phyloP scores from a whole-genome alignment of 2,329 filamentous ascomycete species.

The Raffaelea deltoideospora region DNA sequence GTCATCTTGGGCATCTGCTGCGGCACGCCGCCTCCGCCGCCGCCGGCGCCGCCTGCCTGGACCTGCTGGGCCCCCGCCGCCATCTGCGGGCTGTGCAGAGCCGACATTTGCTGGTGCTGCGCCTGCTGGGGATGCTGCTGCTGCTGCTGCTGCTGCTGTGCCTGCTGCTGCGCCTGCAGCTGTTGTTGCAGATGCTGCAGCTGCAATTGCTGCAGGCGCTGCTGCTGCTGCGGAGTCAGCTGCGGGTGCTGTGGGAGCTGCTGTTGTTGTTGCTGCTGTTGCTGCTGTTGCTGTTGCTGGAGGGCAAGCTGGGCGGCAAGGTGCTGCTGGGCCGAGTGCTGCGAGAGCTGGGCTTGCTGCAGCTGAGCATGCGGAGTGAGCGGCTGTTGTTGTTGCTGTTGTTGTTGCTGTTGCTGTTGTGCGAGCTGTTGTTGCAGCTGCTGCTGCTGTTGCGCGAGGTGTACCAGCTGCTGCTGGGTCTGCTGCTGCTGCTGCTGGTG shows the following conservation, averaged over 20 bases:
- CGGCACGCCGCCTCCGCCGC: no score
- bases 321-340: conserved; percentile 8
- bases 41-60: no score
- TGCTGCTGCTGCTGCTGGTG: conserved; percentile 52
- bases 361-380: conserved; percentile 17
- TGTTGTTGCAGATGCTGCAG: conserved; percentile 13
- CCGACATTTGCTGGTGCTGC: conserved; percentile 17
- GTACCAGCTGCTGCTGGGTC: conserved; percentile 41
- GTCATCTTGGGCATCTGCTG: conserved; percentile 11
- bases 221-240: conserved; percentile 20
- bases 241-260: conserved; percentile 9
- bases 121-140: conserved; percentile 19
- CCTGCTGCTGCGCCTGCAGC: conserved; percentile 10
- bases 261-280: conserved; percentile 21
- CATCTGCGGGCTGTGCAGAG: no score
- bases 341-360: background rate
- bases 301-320: conserved; percentile 21
- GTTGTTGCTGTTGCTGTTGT: conserved; percentile 11
- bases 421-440: conserved; percentile 13
- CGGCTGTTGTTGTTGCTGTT: conserved; percentile 15
- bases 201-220: conserved; percentile 34
- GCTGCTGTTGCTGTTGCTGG: conserved; percentile 16
- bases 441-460: conserved; percentile 18
- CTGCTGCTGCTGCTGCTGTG: conserved; percentile 12
- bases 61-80: no score